Evolutionary conservation across 139 green algal genomes (phyloP), one percentile per base, ranked within the genome.

Genomic region (Astrephomene gubernaculifera): DNA sequence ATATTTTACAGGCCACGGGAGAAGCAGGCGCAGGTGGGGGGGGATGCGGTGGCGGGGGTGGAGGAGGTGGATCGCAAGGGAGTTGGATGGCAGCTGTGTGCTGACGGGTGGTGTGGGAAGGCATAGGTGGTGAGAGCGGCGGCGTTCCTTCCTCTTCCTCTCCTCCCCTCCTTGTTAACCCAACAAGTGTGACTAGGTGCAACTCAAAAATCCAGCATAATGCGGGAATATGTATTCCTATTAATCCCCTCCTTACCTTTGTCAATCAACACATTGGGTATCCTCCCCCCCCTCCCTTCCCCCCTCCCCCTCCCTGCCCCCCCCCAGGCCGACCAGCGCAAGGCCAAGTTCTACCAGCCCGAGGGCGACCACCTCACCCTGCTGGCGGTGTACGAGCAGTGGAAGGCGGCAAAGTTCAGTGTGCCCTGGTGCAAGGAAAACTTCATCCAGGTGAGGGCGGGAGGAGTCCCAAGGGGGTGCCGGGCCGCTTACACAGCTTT

Each of bases 361-460:
- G 97, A 99, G 92, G 97, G 97, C 41, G 97, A 99, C 92, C 97
- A 99, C 91, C 88, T 99, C 33, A 99, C 97, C 31, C 91, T 99
- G 87, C 94, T 99, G 75, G 94, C 93, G 41, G 97, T 99, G 75
- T 99, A 99, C 86, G 96, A 99, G 88, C 94, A 94, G 53, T 99
- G 97, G 97, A 98, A 99, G 93, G 86, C 87, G 60, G 92, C 90
- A 92, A 98, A 98, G 89, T 98, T 98, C 92, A 92, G 87, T 76
- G 96, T 95, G 83, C 95, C 94, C 21, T 98, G 97, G 97, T 98
- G 95, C 88, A 97, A 97, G 81, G 96, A 99, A 70, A 99, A 99
- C 91, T 99, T 97, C 81, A 89, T 99, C 36, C 91, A 94, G 88
- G 90, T 89, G 65, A 8, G 86, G 22, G 41, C 4, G 38, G 35